Base-by-base conservation (phyloP, 1,284 basidiomycete species). In the Chiua sp. region DNA sequence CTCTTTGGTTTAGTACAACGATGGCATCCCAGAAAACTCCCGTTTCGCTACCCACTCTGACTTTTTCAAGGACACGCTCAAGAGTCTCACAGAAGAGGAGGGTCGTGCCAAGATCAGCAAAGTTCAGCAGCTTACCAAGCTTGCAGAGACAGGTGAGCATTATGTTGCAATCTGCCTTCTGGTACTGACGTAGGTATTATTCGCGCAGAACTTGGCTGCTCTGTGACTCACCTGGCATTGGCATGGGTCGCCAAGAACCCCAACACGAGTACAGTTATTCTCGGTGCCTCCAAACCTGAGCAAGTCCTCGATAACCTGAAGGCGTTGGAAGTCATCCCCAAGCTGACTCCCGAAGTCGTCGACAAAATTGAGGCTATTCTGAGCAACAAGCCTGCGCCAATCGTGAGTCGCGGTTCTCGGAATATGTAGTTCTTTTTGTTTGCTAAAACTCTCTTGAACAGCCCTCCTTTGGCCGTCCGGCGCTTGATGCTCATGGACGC, bases 161-260 rank as follows among this genome's bases (percentile, higher is more conserved):
- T 33, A 22, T 12, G 42, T 11, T 44, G 42, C 42, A 11, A n/a
- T 22, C 4, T 13, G 12, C 10, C 20, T 44, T 44, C 12, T 10
- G 11, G n/a, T 12, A 16, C 57, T 63, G 53, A 63, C n/a, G 53
- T 49, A 37, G 50, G 30, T n/a, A 28, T 48, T 10, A 39, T 39
- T 7, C 18, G 15, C 11, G 48, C 68, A 82, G 83, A 85, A 66
- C 77, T 89, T 18, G 82, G 79, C 44, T 84, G 82, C 64, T 84
- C 78, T 42, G 81, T 86, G 59, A 78, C 85, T 32, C 83, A 85
- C 56, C 82, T 96, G 42, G 88, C 92, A 1, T 80, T 94, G 42
- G 92, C 92, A 7, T 94, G 92, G 91, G 80, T 89, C 6, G 85
- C 88, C 10, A 81, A 78, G 64, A 88, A 91, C 72, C 82, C 85